phyloP scores from a whole-genome alignment of 371 early-diverging fungal species.

The Gilbertella persicaria region DNA sequence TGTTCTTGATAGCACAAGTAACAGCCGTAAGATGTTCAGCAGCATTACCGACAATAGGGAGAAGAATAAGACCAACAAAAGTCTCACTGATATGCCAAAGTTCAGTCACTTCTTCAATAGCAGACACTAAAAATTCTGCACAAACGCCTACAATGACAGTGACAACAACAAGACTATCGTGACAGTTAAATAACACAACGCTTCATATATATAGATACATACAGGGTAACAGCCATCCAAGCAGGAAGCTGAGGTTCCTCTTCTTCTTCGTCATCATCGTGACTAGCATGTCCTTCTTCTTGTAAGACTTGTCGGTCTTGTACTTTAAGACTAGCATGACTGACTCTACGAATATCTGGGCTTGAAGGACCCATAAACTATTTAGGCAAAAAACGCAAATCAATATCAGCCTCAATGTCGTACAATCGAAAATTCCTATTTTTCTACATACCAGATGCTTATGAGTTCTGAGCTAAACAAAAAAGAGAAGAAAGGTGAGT shows the following conservation, averaged over 20 bases:
- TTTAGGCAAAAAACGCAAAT: not conserved
- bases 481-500: not conserved
- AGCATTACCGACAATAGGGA: constrained; percentile 87
- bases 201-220: constrained; percentile 11
- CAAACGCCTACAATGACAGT: constrained; percentile 72
- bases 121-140: constrained; percentile 80
- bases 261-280: constrained; percentile 55
- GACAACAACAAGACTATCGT: constrained; percentile 22
- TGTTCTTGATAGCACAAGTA: constrained; percentile 79
- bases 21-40: constrained; percentile 87
- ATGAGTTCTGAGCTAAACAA: constrained; percentile 64
- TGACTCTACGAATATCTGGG: constrained; percentile 1
- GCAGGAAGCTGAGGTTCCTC: constrained; percentile 59
- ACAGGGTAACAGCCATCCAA: constrained; percentile 48
- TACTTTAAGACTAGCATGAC: not conserved
- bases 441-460: constrained; percentile 49
- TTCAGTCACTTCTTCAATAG: constrained; percentile 73
- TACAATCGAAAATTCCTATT: not conserved
- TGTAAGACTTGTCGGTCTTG: constrained; percentile 20
- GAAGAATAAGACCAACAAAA: constrained; percentile 85
- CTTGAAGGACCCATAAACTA: constrained; percentile 25
- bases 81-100: constrained; percentile 67
- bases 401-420: not conserved
- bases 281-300: constrained; percentile 15
- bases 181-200: not conserved